Evolutionary conservation across 352 stramenopile genomes (phyloP).

Genomic region (Globisporangium splendens): DNA sequence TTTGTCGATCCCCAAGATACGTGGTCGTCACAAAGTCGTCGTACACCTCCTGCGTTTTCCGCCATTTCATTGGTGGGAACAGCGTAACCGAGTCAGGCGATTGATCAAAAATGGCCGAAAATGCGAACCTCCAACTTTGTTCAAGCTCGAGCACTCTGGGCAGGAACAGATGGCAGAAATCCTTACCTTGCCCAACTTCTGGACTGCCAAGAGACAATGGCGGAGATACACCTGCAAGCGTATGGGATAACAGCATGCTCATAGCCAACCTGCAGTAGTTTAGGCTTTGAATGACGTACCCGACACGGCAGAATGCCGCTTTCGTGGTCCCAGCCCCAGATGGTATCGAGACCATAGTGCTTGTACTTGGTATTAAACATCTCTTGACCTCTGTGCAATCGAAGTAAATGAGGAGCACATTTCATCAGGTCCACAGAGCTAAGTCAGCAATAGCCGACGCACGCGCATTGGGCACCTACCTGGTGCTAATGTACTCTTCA

Average conservation of each 20-base stretch:
- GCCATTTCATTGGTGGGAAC: background rate
- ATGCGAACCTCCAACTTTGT: background rate
- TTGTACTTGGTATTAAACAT: constrained; percentile 85
- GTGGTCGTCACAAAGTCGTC: constrained; percentile 88
- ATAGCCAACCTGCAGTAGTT: too few species aligned
- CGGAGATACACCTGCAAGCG: constrained; percentile 81
- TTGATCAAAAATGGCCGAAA: background rate
- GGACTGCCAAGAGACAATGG: constrained; percentile 89
- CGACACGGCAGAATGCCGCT: constrained; percentile 87
- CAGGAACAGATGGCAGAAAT: background rate
- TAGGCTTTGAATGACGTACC: constrained; percentile 20
- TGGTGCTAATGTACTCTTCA: constrained; percentile 71
- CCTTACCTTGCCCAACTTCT: constrained; percentile 62
- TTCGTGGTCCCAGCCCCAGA: constrained; percentile 85
- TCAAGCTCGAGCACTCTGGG: too few species aligned
- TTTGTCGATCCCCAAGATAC: constrained; percentile 87
- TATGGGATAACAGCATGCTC: background rate
- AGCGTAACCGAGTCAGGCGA: background rate
- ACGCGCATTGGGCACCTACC: constrained; percentile 20
- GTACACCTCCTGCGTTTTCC: constrained; percentile 44
- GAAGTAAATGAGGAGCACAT: background rate
- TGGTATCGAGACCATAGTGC: constrained; percentile 81
- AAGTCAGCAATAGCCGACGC: too few species aligned
- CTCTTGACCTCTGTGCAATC: constrained; percentile 56
- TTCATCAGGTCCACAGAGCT: too few species aligned